These are phyloP conservation scores for Colletotrichum magnum DNA, from an alignment of 2,329 filamentous ascomycete species.

Conservation along the genomic window DNA sequence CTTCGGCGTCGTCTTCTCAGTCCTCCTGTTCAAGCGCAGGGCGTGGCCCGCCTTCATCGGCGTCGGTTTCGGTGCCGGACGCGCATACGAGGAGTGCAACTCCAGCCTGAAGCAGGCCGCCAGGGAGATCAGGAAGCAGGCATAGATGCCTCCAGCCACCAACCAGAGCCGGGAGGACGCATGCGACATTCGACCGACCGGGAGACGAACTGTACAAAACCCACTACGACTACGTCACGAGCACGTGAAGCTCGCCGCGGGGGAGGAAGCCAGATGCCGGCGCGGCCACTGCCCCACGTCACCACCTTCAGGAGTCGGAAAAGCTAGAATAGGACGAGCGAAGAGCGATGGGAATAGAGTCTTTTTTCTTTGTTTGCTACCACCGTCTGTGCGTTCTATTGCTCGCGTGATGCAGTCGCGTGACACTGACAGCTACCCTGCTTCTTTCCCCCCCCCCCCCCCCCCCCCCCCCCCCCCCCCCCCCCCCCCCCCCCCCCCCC, in stretches of 20 bases:
- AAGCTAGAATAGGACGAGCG: constrained; percentile 33
- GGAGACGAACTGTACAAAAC: constrained; percentile 50
- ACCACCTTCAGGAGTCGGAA: constrained; percentile 32
- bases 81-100: constrained; percentile 99
- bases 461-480: too few species aligned
- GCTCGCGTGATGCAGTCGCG: neutral
- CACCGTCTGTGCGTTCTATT: neutral
- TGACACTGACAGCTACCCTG: neutral
- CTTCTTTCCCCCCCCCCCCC: too few species aligned
- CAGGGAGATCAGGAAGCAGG: constrained; percentile 69
- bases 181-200: constrained; percentile 40
- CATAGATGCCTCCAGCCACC: constrained; percentile 47
- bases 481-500: too few species aligned
- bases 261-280: constrained; percentile 28
- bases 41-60: constrained; percentile 98
- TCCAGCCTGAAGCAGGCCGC: constrained; percentile 77
- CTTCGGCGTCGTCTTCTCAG: constrained; percentile 98
- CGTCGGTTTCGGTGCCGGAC: constrained; percentile 93
- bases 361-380: constrained; percentile 38
- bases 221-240: constrained; percentile 38
- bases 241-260: constrained; percentile 36
- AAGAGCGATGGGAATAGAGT: constrained; percentile 41
- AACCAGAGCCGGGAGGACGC: constrained; percentile 41
- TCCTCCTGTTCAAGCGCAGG: constrained; percentile 97
- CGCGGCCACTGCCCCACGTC: constrained; percentile 7